Percentiles rank a stretch among this genome's conserved stretches.
Evolutionary conservation across 352 stramenopile genomes (phyloP).

Genomic region (Globisporangium irregulare): DNA sequence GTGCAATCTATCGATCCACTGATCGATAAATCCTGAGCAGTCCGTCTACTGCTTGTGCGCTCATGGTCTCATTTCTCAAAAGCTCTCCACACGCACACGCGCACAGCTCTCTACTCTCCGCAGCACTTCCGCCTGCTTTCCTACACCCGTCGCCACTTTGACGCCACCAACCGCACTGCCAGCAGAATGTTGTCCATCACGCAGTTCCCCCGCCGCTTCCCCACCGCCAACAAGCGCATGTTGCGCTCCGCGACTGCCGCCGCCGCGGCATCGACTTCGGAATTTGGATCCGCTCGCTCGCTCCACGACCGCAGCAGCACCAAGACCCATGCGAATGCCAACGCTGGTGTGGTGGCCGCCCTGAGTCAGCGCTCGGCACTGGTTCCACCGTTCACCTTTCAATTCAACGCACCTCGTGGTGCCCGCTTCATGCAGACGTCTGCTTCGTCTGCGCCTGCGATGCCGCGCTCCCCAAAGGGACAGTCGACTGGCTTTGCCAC

Average conservation of each 20-base stretch:
- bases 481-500: constrained; percentile 16
- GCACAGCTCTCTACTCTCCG: background rate
- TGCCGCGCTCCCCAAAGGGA: constrained; percentile 14
- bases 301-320: constrained; percentile 11
- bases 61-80: constrained; percentile 7
- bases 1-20: background rate
- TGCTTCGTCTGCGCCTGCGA: background rate
- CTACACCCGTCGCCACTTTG: background rate
- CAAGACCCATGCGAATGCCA: background rate
- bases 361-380: constrained; percentile 3
- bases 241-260: constrained; percentile 22
- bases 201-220: constrained; percentile 76
- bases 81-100: constrained; percentile 8
- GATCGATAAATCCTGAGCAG: background rate
- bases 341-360: constrained; percentile 17
- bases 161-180: background rate
- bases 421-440: constrained; percentile 19
- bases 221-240: constrained; percentile 64
- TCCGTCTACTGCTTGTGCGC: background rate
- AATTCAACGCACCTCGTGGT: constrained; percentile 1
- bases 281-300: constrained; percentile 8
- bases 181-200: constrained; percentile 73
- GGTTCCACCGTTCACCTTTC: constrained; percentile 4
- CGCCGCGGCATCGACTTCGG: constrained; percentile 1
- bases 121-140: too few species aligned